Conservation (phyloP, 352 stramenopile genomes). For the Phytopythium aichiense region DNA sequence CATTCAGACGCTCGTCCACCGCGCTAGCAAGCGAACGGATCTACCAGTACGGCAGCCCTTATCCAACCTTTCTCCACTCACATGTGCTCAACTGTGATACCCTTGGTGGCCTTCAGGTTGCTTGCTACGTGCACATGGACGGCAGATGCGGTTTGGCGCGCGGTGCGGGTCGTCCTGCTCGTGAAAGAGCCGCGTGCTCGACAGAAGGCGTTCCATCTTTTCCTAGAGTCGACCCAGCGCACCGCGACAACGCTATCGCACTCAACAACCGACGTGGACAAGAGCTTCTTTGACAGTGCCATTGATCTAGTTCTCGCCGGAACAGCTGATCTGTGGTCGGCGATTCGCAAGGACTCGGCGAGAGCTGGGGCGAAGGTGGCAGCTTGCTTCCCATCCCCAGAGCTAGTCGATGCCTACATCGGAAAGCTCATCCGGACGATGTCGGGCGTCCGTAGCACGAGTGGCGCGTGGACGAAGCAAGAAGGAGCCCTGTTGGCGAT, state of each 20-base stretch:
- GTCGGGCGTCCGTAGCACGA: not conserved
- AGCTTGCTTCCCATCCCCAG: not conserved
- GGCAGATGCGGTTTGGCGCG: not conserved
- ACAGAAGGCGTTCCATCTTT: conserved; percentile 1
- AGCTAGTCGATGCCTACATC: not conserved
- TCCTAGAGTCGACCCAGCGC: not conserved
- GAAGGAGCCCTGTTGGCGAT: conserved; percentile 2
- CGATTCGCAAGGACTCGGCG: conserved; percentile 3
- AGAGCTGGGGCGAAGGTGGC: not conserved
- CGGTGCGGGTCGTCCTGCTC: not conserved
- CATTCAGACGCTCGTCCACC: not conserved
- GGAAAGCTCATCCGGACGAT: not conserved
- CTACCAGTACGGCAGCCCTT: not conserved
- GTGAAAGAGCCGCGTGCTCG: conserved; percentile 1
- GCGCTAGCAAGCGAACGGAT: not conserved
- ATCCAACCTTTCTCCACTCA: too few species aligned
- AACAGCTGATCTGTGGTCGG: not conserved
- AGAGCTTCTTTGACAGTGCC: not conserved
- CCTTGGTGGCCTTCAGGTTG: conserved; percentile 2
- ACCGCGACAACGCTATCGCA: not conserved
- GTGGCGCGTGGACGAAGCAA: not conserved
- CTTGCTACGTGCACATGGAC: not conserved
- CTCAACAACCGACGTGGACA: not conserved
- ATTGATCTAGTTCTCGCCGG: not conserved
- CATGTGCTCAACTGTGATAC: too few species aligned